phyloP scores from a whole-genome alignment of 106 monocot genomes.

The Triglochin maritima region DNA sequence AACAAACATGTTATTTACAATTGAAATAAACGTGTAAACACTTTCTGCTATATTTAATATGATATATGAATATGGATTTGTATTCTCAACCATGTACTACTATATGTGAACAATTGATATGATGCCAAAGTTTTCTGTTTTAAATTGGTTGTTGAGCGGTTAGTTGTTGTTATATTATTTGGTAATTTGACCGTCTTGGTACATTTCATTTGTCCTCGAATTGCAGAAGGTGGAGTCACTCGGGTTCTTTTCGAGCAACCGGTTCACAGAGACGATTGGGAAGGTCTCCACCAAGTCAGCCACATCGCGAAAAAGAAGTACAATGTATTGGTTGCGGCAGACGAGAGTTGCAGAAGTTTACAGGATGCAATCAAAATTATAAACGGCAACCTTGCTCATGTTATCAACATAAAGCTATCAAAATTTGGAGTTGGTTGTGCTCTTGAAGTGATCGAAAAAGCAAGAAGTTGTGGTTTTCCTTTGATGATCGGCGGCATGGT shows the following conservation, averaged over 20 bases:
- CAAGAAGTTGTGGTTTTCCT: slow-evolving; percentile 30
- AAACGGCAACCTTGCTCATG: slow-evolving; percentile 71
- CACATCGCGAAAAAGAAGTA: slow-evolving; percentile 56
- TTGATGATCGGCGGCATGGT: slow-evolving; percentile 99
- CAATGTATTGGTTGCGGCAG: slow-evolving; percentile 71
- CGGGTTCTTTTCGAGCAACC: slow-evolving; percentile 92
- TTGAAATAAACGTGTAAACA: too few relatives aligned
- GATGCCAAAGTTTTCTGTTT: too few relatives aligned
- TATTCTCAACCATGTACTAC: too few relatives aligned
- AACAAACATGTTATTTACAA: too few relatives aligned
- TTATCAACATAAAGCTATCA: slow-evolving; percentile 85
- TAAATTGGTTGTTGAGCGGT: too few relatives aligned
- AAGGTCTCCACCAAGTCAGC: slow-evolving; percentile 59
- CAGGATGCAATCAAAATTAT: slow-evolving; percentile 74
- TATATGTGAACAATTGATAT: too few relatives aligned
- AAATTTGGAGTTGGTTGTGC: slow-evolving; percentile 76
- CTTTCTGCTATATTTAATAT: too few relatives aligned
- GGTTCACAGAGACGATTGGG: slow-evolving; percentile 85
- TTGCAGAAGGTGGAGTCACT: slow-evolving; percentile 65
- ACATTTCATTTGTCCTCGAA: not conserved
- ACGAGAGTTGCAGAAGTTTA: slow-evolving; percentile 91
- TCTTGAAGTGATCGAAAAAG: slow-evolving; percentile 62
- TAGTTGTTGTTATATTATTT: too few relatives aligned
- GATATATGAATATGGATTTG: too few relatives aligned
- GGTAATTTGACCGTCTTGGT: not conserved